Conservation (phyloP, 768 basidiomycete genomes). For the Wakefieldia striispora region DNA sequence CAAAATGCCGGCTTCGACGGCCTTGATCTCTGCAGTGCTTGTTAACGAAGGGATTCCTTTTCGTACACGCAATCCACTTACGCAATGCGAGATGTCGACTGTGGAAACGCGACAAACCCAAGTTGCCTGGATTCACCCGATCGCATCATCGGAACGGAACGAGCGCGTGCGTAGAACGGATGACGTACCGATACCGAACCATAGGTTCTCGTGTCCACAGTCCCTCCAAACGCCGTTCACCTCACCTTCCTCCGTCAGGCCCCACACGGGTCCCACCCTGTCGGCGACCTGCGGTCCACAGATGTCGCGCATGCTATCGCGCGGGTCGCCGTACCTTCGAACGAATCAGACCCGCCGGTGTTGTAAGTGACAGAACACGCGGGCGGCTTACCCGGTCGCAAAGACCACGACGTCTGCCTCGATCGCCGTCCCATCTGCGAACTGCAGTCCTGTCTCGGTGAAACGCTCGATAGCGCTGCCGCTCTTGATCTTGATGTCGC, state of each 20-base stretch:
- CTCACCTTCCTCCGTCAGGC: slow-evolving; percentile 63
- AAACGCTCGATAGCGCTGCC: slow-evolving; percentile 34
- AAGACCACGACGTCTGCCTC: slow-evolving; percentile 34
- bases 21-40: slow-evolving; percentile 26
- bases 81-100: slow-evolving; percentile 32
- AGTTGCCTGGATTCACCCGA: slow-evolving; percentile 13
- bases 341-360: too few species aligned
- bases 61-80: slow-evolving; percentile 13
- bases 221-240: slow-evolving; percentile 38
- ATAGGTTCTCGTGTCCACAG: slow-evolving; percentile 36
- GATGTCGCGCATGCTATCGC: slow-evolving; percentile 39
- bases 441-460: slow-evolving; percentile 30
- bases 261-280: slow-evolving; percentile 55
- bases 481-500: slow-evolving; percentile 51
- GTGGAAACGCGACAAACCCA: slow-evolving; percentile 27
- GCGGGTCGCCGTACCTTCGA: slow-evolving; percentile 46
- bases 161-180: background rate
- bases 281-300: slow-evolving; percentile 46
- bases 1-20: slow-evolving; percentile 28
- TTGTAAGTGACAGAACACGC: background rate
- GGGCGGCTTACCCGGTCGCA: slow-evolving; percentile 26
- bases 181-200: slow-evolving; percentile 29
- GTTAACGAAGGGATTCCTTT: background rate
- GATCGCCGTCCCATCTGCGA: slow-evolving; percentile 30
- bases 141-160: too few species aligned